Conservation (phyloP, 306 rosid species). For the Dalbergia cochinchinensis region DNA sequence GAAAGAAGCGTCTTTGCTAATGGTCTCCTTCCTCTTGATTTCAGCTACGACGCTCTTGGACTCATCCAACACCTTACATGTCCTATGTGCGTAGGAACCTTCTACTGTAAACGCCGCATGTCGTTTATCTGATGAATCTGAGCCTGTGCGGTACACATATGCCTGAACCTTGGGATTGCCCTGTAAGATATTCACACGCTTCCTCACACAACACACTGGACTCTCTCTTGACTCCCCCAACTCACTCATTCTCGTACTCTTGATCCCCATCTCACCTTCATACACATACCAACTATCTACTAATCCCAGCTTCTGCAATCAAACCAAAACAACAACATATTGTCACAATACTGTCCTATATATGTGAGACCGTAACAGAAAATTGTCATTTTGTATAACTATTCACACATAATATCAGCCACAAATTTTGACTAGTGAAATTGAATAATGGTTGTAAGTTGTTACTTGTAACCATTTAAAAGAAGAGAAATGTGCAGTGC, state of each 20-base stretch:
- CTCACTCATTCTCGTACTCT: not conserved
- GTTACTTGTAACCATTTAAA: too few species aligned
- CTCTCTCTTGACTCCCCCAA: slow-evolving; percentile 32
- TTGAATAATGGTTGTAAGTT: too few species aligned
- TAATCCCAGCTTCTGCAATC: slow-evolving; percentile 63
- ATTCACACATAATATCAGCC: too few species aligned
- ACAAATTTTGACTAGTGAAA: too few species aligned
- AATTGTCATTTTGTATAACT: not conserved
- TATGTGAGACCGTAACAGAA: not conserved
- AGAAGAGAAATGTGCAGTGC: too few species aligned
- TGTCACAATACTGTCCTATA: not conserved
- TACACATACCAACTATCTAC: slow-evolving; percentile 74
- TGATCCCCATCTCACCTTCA: slow-evolving; percentile 65
- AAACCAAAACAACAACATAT: slow-evolving; percentile 11
- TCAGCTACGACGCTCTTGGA: slow-evolving; percentile 65
- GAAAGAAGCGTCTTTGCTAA: slow-evolving; percentile 62
- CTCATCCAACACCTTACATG: slow-evolving; percentile 76
- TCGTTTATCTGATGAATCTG: slow-evolving; percentile 44
- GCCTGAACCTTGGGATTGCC: slow-evolving; percentile 62
- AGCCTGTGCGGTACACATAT: slow-evolving; percentile 50
- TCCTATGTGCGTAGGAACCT: slow-evolving; percentile 75
- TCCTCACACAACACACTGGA: slow-evolving; percentile 70
- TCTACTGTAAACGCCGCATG: slow-evolving; percentile 55
- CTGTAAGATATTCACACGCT: slow-evolving; percentile 58
- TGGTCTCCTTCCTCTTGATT: slow-evolving; percentile 74